Base-by-base conservation (phyloP, 1,284 basidiomycete species). In the Rhodotorula sp. region DNA sequence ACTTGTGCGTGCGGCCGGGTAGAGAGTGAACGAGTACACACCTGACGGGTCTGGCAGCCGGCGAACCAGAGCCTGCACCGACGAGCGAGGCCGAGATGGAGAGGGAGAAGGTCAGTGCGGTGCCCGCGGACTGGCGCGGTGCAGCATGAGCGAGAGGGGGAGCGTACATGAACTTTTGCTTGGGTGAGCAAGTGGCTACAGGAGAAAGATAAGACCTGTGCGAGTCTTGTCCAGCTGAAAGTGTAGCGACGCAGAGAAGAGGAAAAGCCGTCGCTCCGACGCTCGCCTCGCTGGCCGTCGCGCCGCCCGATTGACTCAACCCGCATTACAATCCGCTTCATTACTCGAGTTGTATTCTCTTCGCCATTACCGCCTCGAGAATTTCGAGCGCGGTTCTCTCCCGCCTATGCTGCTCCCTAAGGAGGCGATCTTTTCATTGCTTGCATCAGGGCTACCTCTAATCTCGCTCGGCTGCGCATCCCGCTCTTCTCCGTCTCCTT, bases 1-100 rank as follows among this genome's bases (percentile, higher is more conserved):
- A 26, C 21, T 14, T 10, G n/a, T 18, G 26, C 5, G 38, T n/a
- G 21, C 23, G 57, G 57, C 19, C 3, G 21, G 14, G 19, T 8
- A 3, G 34, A 19, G 19, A 63, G 16, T 5, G 26, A 16, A 48
- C 48, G 63, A 45, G 64, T 58, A 49, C 45, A 48, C 19, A 68
- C 70, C 26, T 60, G 52, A 50, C 70, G 63, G 58, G 70, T 72
- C 45, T 72, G 52, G 64, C 64, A 68, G n/a, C 70, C 70, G 63
- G 50, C 64, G 47, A 60, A 72, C 61, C 61, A 72, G 57, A 69
- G 67, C 70, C 70, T 72, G 60, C 5, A 8, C 7, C 7, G 60
- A 26, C 18, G 26, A 1, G 45, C 55, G 12, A 66, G 65, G 58
- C 45, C 56, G 21, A 56, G 57, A 43, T 14, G 38, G 38, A 10